Conservation (phyloP, 2,329 filamentous ascomycete species). For the Alternaria postmessia region DNA sequence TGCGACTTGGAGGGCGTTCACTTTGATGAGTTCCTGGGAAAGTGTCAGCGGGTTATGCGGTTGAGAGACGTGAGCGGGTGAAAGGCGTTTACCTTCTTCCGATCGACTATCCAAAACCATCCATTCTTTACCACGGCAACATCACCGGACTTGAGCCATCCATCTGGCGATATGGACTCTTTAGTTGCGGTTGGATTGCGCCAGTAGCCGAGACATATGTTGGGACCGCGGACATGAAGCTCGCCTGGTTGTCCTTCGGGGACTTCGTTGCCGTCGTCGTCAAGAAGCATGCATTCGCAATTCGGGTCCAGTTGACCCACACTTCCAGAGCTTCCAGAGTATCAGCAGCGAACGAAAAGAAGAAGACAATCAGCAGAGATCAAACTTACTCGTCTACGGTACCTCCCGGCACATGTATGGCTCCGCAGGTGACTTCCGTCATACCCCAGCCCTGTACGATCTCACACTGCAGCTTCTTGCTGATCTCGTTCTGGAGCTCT, state of each 20-base stretch:
- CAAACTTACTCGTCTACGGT: constrained; percentile 43
- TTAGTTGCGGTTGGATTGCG: constrained; percentile 51
- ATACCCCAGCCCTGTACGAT: constrained; percentile 55
- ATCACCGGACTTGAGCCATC: constrained; percentile 51
- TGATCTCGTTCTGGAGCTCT: constrained; percentile 53
- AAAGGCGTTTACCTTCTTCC: constrained; percentile 40
- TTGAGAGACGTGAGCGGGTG: background rate
- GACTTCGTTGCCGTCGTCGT: constrained; percentile 55
- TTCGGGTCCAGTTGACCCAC: constrained; percentile 53
- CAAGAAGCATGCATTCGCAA: constrained; percentile 52
- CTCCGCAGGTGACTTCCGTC: constrained; percentile 55
- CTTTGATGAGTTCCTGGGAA: constrained; percentile 52
- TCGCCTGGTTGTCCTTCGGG: constrained; percentile 49
- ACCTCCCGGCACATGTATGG: constrained; percentile 48
- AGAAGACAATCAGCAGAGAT: background rate
- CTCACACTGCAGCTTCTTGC: constrained; percentile 43
- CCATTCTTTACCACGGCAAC: constrained; percentile 45
- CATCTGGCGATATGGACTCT: constrained; percentile 48
- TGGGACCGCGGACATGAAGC: constrained; percentile 52
- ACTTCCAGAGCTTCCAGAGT: constrained; percentile 43
- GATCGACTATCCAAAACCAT: constrained; percentile 50
- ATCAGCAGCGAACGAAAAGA: background rate
- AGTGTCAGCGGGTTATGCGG: background rate
- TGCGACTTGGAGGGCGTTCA: constrained; percentile 51
- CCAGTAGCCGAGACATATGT: constrained; percentile 54